Evolutionary conservation across 805 yeast genomes (phyloP).

Genomic region (Saturnispora saitoi): DNA sequence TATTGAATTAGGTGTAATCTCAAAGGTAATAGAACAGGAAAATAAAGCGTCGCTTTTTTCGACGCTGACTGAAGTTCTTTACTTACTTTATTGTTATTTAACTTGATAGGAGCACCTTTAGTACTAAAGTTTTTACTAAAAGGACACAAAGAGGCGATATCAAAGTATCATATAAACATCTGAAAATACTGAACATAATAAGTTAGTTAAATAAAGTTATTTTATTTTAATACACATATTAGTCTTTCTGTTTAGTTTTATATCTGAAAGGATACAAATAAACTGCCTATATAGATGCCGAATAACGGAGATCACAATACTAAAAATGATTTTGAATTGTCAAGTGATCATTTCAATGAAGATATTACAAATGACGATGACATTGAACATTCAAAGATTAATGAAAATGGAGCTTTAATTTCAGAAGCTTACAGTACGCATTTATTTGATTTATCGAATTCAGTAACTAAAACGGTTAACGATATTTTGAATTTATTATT

Average conservation of each 20-base stretch:
- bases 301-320: background rate
- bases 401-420: background rate
- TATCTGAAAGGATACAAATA: background rate
- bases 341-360: background rate
- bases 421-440: constrained; percentile 1
- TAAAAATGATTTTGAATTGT: background rate
- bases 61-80: background rate
- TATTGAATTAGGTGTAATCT: background rate
- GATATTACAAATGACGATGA: background rate
- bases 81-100: background rate
- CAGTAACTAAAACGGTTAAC: constrained; percentile 1
- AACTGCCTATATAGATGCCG: background rate
- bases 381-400: background rate
- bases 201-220: background rate
- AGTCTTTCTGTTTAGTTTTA: background rate
- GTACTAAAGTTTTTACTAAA: background rate
- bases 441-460: constrained; percentile 8
- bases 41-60: constrained; percentile 7
- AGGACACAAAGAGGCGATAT: background rate
- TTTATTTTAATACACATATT: background rate
- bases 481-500: constrained; percentile 8
- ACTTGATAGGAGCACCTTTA: background rate
- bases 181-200: no score
- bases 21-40: background rate
- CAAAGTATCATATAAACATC: no score